Evolutionary conservation across 2,329 filamentous ascomycete genomes (phyloP).

Genomic region (Aureobasidium sp.): DNA sequence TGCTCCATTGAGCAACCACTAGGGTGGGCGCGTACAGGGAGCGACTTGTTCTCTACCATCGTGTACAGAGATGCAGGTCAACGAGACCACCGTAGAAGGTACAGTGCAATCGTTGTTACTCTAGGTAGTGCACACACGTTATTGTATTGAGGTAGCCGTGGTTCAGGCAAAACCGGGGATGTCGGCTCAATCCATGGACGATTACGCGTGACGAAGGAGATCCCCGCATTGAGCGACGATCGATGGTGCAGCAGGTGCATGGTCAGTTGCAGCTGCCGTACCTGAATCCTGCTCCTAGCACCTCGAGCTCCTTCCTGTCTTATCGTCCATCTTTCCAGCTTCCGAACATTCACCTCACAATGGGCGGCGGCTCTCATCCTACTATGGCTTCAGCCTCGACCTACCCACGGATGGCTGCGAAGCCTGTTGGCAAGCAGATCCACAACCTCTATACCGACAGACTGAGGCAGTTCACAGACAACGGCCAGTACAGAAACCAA

Average conservation of each 20-base stretch:
- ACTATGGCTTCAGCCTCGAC: conserved; percentile 23
- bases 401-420: conserved; percentile 42
- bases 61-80: background rate
- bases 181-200: background rate
- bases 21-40: background rate
- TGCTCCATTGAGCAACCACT: background rate
- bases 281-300: background rate
- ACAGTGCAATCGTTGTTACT: background rate
- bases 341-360: conserved; percentile 13
- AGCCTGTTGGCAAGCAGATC: conserved; percentile 68
- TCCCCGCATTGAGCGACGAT: background rate
- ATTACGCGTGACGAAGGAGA: background rate
- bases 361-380: conserved; percentile 30
- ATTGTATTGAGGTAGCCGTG: background rate
- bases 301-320: background rate
- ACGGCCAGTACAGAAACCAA: conserved; percentile 50
- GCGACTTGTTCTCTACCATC: background rate
- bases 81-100: background rate
- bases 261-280: conserved; percentile 1
- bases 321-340: background rate
- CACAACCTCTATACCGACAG: conserved; percentile 76
- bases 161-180: background rate
- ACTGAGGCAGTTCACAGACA: conserved; percentile 69
- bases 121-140: background rate
- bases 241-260: background rate